These are phyloP conservation scores for Penicillium robsamsonii DNA, from an alignment of 495 filamentous ascomycete genomes.

Conservation along the genomic window DNA sequence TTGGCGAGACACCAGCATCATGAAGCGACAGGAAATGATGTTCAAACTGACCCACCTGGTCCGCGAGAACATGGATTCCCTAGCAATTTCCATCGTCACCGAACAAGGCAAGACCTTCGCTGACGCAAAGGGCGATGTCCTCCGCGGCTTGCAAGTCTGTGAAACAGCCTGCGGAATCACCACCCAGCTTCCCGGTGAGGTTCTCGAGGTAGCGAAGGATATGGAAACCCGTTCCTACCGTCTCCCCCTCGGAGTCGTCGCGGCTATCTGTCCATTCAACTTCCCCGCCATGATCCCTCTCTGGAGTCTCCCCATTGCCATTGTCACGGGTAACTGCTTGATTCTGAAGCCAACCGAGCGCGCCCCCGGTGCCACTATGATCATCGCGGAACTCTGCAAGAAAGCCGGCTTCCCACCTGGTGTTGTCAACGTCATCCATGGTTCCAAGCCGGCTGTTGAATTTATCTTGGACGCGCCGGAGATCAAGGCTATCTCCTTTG, in stretches of 20 bases:
- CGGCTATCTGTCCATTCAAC: slow-evolving; percentile 98
- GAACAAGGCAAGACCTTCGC: slow-evolving; percentile 99
- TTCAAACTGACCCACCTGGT: slow-evolving; percentile 92
- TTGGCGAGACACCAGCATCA: slow-evolving; percentile 83
- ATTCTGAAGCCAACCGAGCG: slow-evolving; percentile 96
- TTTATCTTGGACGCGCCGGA: slow-evolving; percentile 94
- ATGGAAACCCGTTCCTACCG: slow-evolving; percentile 95
- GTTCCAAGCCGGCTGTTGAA: slow-evolving; percentile 84
- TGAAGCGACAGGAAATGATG: slow-evolving; percentile 90
- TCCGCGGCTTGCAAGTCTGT: slow-evolving; percentile 92
- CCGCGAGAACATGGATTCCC: slow-evolving; percentile 87
- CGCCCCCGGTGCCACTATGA: slow-evolving; percentile 95
- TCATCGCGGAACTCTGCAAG: slow-evolving; percentile 84
- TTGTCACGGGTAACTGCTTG: slow-evolving; percentile 91
- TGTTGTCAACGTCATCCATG: slow-evolving; percentile 92
- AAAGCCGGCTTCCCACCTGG: slow-evolving; percentile 93
- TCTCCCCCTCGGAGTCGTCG: slow-evolving; percentile 91
- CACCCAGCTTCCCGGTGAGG: slow-evolving; percentile 87
- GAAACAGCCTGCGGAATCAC: slow-evolving; percentile 95
- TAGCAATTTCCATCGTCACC: slow-evolving; percentile 91
- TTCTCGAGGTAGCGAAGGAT: slow-evolving; percentile 95
- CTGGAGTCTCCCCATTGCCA: slow-evolving; percentile 95
- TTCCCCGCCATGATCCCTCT: slow-evolving; percentile 99
- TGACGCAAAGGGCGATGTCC: slow-evolving; percentile 91
- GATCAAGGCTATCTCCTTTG: slow-evolving; percentile 96